Conservation (phyloP, 2,329 filamentous ascomycete species). For the Alternaria infectoria region DNA sequence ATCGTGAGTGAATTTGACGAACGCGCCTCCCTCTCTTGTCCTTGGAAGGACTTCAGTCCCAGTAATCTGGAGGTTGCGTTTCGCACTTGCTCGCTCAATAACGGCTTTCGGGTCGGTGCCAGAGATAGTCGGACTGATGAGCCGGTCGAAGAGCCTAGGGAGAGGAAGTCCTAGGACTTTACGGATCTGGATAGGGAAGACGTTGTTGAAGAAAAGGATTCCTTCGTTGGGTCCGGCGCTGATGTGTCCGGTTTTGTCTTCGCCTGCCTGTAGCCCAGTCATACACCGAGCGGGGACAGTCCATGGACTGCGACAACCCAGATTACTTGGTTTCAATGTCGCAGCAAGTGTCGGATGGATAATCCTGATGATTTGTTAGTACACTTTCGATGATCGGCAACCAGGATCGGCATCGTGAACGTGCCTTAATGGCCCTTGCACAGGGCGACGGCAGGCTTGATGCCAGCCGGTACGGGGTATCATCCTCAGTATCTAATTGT, state of each 20-base stretch:
- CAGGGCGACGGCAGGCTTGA: constrained; percentile 22
- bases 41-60: constrained; percentile 83
- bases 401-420: constrained; percentile 17
- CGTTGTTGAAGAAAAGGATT: constrained; percentile 88
- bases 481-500: constrained; percentile 16
- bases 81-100: constrained; percentile 63
- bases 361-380: constrained; percentile 28
- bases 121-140: constrained; percentile 59
- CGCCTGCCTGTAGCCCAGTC: constrained; percentile 55
- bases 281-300: constrained; percentile 27
- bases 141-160: constrained; percentile 57
- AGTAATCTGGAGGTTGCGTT: constrained; percentile 66
- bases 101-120: constrained; percentile 64
- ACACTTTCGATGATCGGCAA: constrained; percentile 30
- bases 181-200: constrained; percentile 80
- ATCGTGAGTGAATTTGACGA: constrained; percentile 79
- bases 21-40: constrained; percentile 90
- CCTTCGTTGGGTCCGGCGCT: constrained; percentile 76
- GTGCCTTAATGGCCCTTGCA: constrained; percentile 32
- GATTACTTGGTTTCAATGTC: neutral
- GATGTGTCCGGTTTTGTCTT: constrained; percentile 81
- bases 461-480: constrained; percentile 26
- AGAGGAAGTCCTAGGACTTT: constrained; percentile 64
- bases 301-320: constrained; percentile 6
- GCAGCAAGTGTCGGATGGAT: constrained; percentile 9